A percentile compares a stretch with the other conserved stretches of the same genome.
phyloP scores from a whole-genome alignment of 495 filamentous ascomycete species.

The Chaetomidium leptoderma region DNA sequence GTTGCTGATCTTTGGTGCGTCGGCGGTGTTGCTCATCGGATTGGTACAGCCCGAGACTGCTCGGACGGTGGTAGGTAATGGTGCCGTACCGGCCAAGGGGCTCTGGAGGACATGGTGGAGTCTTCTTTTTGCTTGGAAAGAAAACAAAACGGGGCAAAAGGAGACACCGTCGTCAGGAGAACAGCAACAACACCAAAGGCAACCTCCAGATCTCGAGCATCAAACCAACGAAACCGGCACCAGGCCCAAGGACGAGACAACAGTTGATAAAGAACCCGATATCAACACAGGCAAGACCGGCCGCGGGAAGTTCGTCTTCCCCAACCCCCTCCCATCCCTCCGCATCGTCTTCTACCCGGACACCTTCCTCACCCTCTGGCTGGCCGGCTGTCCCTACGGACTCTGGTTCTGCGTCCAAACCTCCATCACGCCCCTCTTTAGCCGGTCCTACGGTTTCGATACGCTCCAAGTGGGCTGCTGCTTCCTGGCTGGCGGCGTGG shows the following conservation, averaged over 20 bases:
- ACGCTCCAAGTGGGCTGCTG: too few species aligned
- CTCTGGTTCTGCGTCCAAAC: constrained; percentile 27
- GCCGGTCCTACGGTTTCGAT: constrained; percentile 38
- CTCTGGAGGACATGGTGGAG: constrained; percentile 27
- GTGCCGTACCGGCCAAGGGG: constrained; percentile 23
- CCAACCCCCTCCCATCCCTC: constrained; percentile 16
- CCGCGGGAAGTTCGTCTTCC: constrained; percentile 7
- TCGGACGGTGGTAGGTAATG: constrained; percentile 44
- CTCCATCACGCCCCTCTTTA: constrained; percentile 43
- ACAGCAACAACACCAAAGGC: too few species aligned
- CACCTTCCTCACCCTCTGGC: constrained; percentile 22
- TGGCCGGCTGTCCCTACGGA: constrained; percentile 24
- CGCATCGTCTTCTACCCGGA: constrained; percentile 24
- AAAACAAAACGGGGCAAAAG: neutral
- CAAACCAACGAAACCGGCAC: neutral
- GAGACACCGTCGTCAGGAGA: neutral
- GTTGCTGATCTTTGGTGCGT: constrained; percentile 14
- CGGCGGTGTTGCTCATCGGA: constrained; percentile 16
- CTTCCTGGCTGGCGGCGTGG: too few species aligned
- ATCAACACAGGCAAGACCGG: constrained; percentile 11
- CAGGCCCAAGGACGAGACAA: neutral
- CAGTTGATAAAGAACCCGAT: neutral
- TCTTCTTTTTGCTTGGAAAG: constrained; percentile 1
- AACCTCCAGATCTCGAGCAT: neutral
- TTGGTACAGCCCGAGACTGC: constrained; percentile 44